Evolutionary conservation across 441 rosid genomes (phyloP).

Genomic region (Erodium moschatum): DNA sequence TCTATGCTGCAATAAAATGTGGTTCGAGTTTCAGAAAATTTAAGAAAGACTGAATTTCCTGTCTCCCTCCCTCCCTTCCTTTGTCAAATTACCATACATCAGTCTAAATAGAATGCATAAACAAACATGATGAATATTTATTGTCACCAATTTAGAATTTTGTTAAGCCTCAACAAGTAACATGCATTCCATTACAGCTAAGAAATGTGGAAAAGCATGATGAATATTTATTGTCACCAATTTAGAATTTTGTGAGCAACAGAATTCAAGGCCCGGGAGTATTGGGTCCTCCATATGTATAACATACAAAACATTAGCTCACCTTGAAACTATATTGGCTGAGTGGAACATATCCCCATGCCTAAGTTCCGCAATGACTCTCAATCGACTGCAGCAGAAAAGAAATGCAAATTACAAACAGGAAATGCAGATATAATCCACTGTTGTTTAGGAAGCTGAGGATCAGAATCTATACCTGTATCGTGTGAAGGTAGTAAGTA

Average conservation of each 20-base stretch:
- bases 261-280: neutral
- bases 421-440: neutral
- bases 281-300: neutral
- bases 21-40: slow-evolving; percentile 15
- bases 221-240: neutral
- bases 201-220: neutral
- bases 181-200: neutral
- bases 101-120: neutral
- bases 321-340: slow-evolving; percentile 96
- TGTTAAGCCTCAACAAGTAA: neutral
- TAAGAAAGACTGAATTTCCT: neutral
- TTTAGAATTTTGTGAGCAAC: neutral
- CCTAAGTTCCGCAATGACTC: slow-evolving; percentile 92
- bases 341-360: slow-evolving; percentile 96
- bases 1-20: slow-evolving; percentile 70
- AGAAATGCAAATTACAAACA: slow-evolving; percentile 13
- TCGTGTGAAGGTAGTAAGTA: slow-evolving; percentile 66
- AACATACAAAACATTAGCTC: slow-evolving; percentile 14
- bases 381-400: slow-evolving; percentile 57
- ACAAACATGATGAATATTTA: too few species aligned
- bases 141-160: too few species aligned
- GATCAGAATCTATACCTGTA: slow-evolving; percentile 51
- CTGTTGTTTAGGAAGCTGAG: neutral
- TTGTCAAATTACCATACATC: neutral
- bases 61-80: neutral